Base-by-base conservation (phyloP, 1,139 yeast genomes). In the Arxiozyma heterogenica region DNA sequence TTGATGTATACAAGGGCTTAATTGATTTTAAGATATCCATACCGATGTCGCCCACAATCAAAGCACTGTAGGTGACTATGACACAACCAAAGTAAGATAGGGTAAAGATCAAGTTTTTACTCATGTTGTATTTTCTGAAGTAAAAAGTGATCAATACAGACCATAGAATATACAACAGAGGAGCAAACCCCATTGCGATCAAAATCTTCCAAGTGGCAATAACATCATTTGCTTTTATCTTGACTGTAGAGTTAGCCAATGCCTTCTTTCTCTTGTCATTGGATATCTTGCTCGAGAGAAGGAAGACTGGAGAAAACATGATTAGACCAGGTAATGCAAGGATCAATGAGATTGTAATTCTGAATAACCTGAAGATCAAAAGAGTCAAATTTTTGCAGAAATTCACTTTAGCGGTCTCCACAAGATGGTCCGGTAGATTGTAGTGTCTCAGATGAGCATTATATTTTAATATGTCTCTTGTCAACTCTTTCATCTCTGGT, bases 131-230 rank as follows among this genome's bases (percentile, higher is more conserved):
- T 44, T 58, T 56, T 6, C 52, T 59, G 18, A 57, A 65, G 52
- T 63, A 79, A 60, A 80, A 68, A 61, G 72, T 72, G 2, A 83
- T 75, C 17, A 86, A 83, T 11, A 78, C 57, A 1, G 80, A 60
- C 1, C 91, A 86, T 63, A 85, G 84, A 48, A 82, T 74, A 51
- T 86, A 86, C 38, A 84, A 73, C 1, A 82, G 62, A 0, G 94
- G 94, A 0, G 91, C 89, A 58, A 82, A 73, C 2, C 81, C 82
- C 67, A 84, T 73, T 18, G 87, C 82, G 54, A 84, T 81, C 53
- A 85, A 73, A 41, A 86, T 80, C 64, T 86, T 86, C 94, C 94
- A 84, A 3, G 88, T 81, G 0, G 87, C 90, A 41, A 84, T 73
- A 47, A 85, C 87, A 67, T 85, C 94, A 52, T 76, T 81, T 17